Base-by-base conservation (phyloP, 2,329 filamentous ascomycete genomes). In the Fusarium austroafricanum region DNA sequence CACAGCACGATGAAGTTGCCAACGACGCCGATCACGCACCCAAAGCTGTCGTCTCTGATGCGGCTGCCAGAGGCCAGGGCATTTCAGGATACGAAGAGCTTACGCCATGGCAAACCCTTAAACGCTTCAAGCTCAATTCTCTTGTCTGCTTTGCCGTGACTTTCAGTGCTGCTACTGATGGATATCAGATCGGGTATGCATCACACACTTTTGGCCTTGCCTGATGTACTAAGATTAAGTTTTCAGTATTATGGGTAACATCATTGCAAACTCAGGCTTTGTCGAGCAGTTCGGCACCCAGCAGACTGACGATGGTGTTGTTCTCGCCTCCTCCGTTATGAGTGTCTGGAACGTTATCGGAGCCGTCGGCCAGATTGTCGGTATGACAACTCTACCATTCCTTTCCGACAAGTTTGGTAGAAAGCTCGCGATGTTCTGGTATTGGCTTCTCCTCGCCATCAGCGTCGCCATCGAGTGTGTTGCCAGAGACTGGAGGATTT, bases 401-500 rank as follows among this genome's bases (percentile, higher is more conserved):
- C n/a, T 73, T 5, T 77, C 76, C 21, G 21, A 23, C 21, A 23
- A 2, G 70, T 73, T 73, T 43, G 77, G 77, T 15, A 69, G 76
- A 20, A 78, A 79, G 56, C 53, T 61, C 2, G 73, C 76, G 17
- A 75, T 79, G 70, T 72, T 73, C 23, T 69, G 68, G 18, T 71
- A 73, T 52, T 78, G 75, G 76, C 61, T 72, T 12, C 62, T 78
- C 43, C 73, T 79, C 5, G 68, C 71, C 29, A 63, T 72, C 61
- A 81, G 80, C 50, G 71, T 81, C 20, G 71, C 79, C 17, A 73
- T 75, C 20, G 80, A 82, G 58, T 72, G 73, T 0, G 67, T 82
- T 10, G 77, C 78, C 2, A 74, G 75, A 2, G 60, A 58, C 5
- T 82, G 79, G 80, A 64, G 76, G 14, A 76, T 79, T 61, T 83